A percentile compares a stretch with the other conserved stretches of the same genome.
phyloP scores from a whole-genome alignment of 805 yeast genomes.

The Candida montana region DNA sequence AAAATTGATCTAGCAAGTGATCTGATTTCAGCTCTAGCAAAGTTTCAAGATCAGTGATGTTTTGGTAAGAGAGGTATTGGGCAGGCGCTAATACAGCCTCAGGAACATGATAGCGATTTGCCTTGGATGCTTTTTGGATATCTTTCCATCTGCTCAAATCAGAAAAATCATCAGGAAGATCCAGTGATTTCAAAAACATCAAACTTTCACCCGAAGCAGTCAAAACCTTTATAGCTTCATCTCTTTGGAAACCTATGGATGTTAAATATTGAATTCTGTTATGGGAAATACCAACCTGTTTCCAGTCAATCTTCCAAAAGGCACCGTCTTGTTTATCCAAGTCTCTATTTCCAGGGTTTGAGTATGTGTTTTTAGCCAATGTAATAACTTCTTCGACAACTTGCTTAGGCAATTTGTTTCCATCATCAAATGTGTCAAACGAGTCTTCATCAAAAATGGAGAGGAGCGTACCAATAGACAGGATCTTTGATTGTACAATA shows the following conservation, averaged over 20 bases:
- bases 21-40: constrained; percentile 31
- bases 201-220: constrained; percentile 29
- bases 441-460: constrained; percentile 27
- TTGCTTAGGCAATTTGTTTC: constrained; percentile 29
- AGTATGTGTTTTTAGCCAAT: constrained; percentile 38
- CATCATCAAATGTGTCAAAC: constrained; percentile 21
- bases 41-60: constrained; percentile 36
- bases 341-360: constrained; percentile 31
- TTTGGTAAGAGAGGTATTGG: constrained; percentile 33
- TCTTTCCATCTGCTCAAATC: constrained; percentile 28
- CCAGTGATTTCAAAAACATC: constrained; percentile 18
- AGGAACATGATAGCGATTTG: constrained; percentile 22
- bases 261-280: constrained; percentile 29
- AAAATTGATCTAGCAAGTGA: constrained; percentile 36
- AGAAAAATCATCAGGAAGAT: constrained; percentile 23
- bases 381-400: constrained; percentile 42
- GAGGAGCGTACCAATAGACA: constrained; percentile 35
- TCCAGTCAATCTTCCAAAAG: constrained; percentile 31
- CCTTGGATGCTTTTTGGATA: constrained; percentile 13
- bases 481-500: constrained; percentile 36
- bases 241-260: constrained; percentile 27
- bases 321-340: constrained; percentile 30
- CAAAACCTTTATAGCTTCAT: constrained; percentile 27
- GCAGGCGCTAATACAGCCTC: constrained; percentile 30
- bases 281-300: constrained; percentile 37